phyloP scores from a whole-genome alignment of 23 red algal genomes.

The Chondrus crispus region DNA sequence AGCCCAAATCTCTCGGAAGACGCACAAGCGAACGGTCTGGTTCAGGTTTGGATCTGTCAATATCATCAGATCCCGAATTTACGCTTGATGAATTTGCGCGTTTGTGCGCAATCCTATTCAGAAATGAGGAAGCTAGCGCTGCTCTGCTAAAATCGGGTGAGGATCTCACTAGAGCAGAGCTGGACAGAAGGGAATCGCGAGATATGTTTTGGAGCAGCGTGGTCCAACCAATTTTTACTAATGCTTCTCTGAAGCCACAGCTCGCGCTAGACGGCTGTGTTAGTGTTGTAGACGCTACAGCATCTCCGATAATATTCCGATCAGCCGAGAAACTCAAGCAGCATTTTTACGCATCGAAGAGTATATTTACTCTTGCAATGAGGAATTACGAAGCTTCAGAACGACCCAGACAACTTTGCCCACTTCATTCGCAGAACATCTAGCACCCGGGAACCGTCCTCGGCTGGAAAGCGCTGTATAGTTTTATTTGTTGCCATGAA shows the following conservation, averaged over 20 bases:
- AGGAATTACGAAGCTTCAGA: background rate
- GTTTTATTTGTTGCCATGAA: too few relatives aligned
- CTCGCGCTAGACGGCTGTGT: too few relatives aligned
- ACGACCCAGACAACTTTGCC: slow-evolving; percentile 8
- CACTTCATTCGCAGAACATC: too few relatives aligned
- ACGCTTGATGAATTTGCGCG: background rate
- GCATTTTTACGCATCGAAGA: background rate
- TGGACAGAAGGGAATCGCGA: background rate
- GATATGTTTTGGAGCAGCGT: background rate
- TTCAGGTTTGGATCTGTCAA: too few relatives aligned
- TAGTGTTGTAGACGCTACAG: too few relatives aligned
- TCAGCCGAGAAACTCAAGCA: background rate
- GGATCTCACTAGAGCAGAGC: background rate
- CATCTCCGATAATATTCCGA: too few relatives aligned
- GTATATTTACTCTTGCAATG: background rate
- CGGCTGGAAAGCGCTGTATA: too few relatives aligned
- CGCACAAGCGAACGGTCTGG: too few relatives aligned
- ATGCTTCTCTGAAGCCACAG: background rate
- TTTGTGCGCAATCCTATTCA: background rate
- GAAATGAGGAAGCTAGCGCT: background rate
- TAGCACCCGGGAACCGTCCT: too few relatives aligned
- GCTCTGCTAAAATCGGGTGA: background rate
- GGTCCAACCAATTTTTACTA: background rate
- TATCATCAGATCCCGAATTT: too few relatives aligned
- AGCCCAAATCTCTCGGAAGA: too few relatives aligned